Evolutionary conservation across 768 basidiomycete species (phyloP), one percentile per base, ranked within the genome.

Genomic region (Auricularia heimuer): DNA sequence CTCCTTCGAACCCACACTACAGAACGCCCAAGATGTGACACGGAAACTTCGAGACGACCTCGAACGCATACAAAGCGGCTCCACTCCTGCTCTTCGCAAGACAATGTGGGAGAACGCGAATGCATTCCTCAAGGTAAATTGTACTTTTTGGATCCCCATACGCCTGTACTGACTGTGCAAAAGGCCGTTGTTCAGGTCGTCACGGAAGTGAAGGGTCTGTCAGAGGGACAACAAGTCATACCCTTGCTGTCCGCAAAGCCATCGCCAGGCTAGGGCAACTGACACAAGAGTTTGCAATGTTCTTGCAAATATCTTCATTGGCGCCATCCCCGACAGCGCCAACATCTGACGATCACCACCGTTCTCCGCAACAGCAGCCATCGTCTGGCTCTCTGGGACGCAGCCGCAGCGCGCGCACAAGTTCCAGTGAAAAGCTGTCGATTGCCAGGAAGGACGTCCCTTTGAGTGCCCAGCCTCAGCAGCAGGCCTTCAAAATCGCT

Each of bases 231-330:
- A 18, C 79, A 83, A 66, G 79, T 82, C n/a, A 82, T 86, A 61
- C 82, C 85, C 75, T 84, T 3, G 74, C 79, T 39, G 78, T 95
- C 54, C 84, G 90, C 66, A 82, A 78, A 63, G 85, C 86, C 70
- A 86, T 93, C 78, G 83, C 87, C 47, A 83, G 83, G 67, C 80
- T 97, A 65, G 90, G 88, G 24, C 89, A 90, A 69, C 83, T 87
- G 12, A 92, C 93, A 11, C 87, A 95, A 74, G 92, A 92, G 73
- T 89, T 94, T 70, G 87, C 90, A 61, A 90, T 92, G 68, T 79
- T 96, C 61, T 78, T 95, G 18, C 90, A 92, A 70, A 88, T 93
- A 60, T 92, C 93, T 6, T 91, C 89, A 0, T 85, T 90, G 68
- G 84, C 91, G 54, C 83, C 86, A 10, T 75, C 82, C 3, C 73